Conservation (phyloP, 2,329 filamentous ascomycete genomes). For the Neofusicoccum umdonicola region DNA sequence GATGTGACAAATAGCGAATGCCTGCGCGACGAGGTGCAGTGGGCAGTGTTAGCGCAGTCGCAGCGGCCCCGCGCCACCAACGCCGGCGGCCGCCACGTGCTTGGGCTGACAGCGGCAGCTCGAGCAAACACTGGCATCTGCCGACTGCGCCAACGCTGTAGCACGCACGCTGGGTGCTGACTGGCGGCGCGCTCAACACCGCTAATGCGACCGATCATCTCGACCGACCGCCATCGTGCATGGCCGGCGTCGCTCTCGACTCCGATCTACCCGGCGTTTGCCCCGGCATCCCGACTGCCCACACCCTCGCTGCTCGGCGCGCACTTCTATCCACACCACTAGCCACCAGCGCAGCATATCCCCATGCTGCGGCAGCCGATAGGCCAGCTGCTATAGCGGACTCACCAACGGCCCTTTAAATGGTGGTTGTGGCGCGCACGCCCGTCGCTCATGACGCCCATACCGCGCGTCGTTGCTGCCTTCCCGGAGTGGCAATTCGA, state of each 20-base stretch:
- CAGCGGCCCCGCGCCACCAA: not conserved
- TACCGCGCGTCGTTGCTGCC: slow-evolving; percentile 1
- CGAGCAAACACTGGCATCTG: no score
- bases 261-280: not conserved
- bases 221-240: not conserved
- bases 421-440: not conserved
- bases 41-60: not conserved
- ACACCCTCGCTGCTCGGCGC: not conserved
- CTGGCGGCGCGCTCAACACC: not conserved
- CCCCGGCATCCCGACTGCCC: not conserved
- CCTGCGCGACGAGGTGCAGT: no score
- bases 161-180: not conserved
- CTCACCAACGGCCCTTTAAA: not conserved
- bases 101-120: no score
- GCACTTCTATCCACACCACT: not conserved
- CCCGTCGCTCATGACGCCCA: no score
- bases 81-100: no score
- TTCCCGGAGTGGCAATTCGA: not conserved
- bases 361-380: not conserved
- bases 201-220: not conserved
- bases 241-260: not conserved
- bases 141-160: not conserved
- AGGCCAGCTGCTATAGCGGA: not conserved
- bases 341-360: not conserved
- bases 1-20: no score